Evolutionary conservation across 179 eudicot species (phyloP).

Genomic region (Spinacia oleracea): DNA sequence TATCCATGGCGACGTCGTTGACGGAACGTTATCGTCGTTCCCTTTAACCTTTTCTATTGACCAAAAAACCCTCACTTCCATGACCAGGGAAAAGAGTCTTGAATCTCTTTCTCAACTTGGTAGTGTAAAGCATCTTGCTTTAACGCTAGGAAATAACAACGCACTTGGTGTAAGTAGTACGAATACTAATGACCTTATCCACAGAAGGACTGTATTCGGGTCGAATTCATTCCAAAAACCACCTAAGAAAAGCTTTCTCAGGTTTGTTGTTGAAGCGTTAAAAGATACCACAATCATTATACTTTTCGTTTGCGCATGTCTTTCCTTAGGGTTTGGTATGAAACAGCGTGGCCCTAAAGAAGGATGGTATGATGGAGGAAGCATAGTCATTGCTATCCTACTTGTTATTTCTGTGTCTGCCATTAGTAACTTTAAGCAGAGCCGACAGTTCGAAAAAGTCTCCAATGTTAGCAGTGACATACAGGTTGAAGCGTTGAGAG

Average conservation of each 20-base stretch:
- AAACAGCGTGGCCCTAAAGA: slow-evolving; percentile 46
- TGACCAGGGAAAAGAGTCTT: slow-evolving; percentile 7
- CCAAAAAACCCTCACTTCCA: slow-evolving; percentile 19
- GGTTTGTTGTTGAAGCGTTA: slow-evolving; percentile 40
- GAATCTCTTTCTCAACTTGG: slow-evolving; percentile 12
- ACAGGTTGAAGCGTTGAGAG: slow-evolving; percentile 42
- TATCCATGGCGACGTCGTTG: background rate
- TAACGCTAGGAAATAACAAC: background rate
- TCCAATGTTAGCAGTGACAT: slow-evolving; percentile 37
- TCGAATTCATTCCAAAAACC: slow-evolving; percentile 29
- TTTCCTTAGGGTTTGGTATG: slow-evolving; percentile 50
- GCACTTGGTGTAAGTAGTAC: slow-evolving; percentile 31
- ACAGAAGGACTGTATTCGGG: slow-evolving; percentile 30
- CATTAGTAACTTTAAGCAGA: slow-evolving; percentile 41
- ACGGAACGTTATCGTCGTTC: background rate
- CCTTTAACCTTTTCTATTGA: background rate
- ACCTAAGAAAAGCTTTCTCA: slow-evolving; percentile 33
- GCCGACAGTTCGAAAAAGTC: slow-evolving; percentile 39
- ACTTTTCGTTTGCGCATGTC: slow-evolving; percentile 37
- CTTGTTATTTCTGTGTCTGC: slow-evolving; percentile 48
- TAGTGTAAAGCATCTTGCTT: slow-evolving; percentile 25
- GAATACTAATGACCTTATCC: slow-evolving; percentile 11
- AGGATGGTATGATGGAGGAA: slow-evolving; percentile 65
- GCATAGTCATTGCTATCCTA: slow-evolving; percentile 49
- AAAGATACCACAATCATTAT: slow-evolving; percentile 41